Base-by-base conservation (phyloP, 768 basidiomycete species). In the Serendipita sp. region DNA sequence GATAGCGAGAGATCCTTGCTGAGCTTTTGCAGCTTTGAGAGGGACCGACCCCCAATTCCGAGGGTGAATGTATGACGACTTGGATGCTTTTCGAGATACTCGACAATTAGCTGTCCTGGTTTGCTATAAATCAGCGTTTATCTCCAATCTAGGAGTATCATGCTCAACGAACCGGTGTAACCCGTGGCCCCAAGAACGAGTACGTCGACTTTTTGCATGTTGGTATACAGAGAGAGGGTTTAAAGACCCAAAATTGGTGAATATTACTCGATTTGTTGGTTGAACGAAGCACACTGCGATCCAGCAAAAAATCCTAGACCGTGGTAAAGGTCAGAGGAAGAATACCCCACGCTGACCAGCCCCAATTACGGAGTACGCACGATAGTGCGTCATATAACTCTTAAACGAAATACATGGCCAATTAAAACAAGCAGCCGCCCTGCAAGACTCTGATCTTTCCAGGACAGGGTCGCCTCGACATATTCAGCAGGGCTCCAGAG, bases 121-220 rank as follows among this genome's bases (percentile, higher is more conserved):
- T 16, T n/a, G 56, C 35, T 60, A n/a, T 16, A 8, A 23, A 60
- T 60, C n/a, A 60, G 38, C 18, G n/a, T 51, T 18, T 51, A 51
- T 16, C 8, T 16, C 4, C 4, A 16, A 51, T 18, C 30, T 51
- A 3, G 48, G 10, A 28, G 34, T 51, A 32, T 3, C 3, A 18
- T 51, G 4, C 67, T 73, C 68, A 41, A 18, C 32, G 15, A 32
- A 80, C 78, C 74, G 34, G 72, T 72, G 67, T 70, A 73, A 3
- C 72, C 72, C 28, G 87, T 87, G 5, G 88, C 88, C 3, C 88
- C 89, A 41, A 88, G 77, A 48, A 91, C 74, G 48, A 89, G 75
- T 63, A 90, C 80, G 69, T 86, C 85, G 65, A 65, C 54, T 35
- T 16, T 60, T 35, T 7, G 3, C 16, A 60, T 60, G 56, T 36